Evolutionary conservation across 176 grass and related monocot species (phyloP).

Genomic region (Musa schizocarpa): DNA sequence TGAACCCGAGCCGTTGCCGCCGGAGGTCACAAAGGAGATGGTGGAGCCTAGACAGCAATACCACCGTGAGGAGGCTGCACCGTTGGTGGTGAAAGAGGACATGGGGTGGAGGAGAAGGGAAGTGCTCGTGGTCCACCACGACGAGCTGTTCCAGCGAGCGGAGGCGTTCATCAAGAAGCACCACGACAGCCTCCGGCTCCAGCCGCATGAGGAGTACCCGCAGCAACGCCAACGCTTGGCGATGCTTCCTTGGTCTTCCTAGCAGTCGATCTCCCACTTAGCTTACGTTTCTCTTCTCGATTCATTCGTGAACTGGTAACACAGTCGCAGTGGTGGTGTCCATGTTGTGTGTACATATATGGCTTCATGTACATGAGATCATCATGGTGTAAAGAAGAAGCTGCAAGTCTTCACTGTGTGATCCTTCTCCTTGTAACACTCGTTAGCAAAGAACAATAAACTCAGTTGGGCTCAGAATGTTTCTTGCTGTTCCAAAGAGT

Average conservation of each 20-base stretch:
- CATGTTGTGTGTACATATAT: too few species aligned
- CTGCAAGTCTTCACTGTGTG: too few species aligned
- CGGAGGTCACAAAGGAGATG: not conserved
- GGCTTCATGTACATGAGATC: too few species aligned
- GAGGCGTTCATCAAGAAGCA: slow-evolving; percentile 39
- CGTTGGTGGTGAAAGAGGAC: not conserved
- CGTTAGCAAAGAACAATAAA: too few species aligned
- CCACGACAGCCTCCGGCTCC: slow-evolving; percentile 22
- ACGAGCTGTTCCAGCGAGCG: slow-evolving; percentile 29
- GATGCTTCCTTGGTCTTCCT: not conserved
- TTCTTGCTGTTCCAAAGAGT: too few species aligned
- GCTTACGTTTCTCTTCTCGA: not conserved
- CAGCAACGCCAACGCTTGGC: slow-evolving; percentile 5
- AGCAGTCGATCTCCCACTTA: not conserved
- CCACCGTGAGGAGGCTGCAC: not conserved
- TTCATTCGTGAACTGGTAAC: too few species aligned
- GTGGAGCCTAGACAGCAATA: too few species aligned
- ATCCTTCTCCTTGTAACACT: too few species aligned
- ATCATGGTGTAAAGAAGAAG: too few species aligned
- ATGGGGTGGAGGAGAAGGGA: slow-evolving; percentile 17
- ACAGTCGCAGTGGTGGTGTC: too few species aligned
- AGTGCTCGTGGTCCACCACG: slow-evolving; percentile 5
- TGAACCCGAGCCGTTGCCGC: not conserved
- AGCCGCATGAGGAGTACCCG: slow-evolving; percentile 24
- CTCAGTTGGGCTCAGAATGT: too few species aligned